phyloP scores from a whole-genome alignment of 2,329 filamentous ascomycete species.

The Fusarium piperis region DNA sequence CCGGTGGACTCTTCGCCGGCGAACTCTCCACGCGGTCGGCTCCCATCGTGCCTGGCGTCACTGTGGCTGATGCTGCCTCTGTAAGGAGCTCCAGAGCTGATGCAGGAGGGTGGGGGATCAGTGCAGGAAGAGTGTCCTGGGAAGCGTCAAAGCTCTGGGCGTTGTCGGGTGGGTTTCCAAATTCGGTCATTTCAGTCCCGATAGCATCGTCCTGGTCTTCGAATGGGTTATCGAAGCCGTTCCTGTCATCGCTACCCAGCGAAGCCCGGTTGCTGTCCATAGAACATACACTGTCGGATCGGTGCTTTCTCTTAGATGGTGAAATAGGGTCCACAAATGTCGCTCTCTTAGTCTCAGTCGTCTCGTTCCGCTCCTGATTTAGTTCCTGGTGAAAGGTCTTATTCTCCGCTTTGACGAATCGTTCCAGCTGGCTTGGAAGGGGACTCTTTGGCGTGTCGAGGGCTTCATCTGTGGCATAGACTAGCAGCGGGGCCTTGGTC shows the following conservation, averaged over 20 bases:
- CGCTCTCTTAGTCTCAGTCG: conserved; percentile 30
- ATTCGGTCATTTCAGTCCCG: conserved; percentile 43
- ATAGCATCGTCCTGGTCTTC: conserved; percentile 36
- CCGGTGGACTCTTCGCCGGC: not conserved
- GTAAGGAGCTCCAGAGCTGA: conserved; percentile 11
- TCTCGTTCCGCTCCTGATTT: conserved; percentile 47
- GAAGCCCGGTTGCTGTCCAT: conserved; percentile 59
- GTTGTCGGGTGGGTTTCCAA: conserved; percentile 23
- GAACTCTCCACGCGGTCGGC: conserved; percentile 30
- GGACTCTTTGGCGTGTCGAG: conserved; percentile 36
- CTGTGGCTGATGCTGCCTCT: conserved; percentile 38
- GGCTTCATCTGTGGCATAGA: conserved; percentile 62
- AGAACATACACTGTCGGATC: conserved; percentile 57
- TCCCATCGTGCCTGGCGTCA: conserved; percentile 39
- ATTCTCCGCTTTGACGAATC: conserved; percentile 63
- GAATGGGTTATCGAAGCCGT: conserved; percentile 46
- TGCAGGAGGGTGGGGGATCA: conserved; percentile 18
- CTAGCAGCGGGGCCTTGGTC: conserved; percentile 57
- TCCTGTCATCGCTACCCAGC: conserved; percentile 52
- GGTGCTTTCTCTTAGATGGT: conserved; percentile 57
- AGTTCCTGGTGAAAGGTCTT: conserved; percentile 62
- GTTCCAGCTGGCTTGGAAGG: conserved; percentile 53
- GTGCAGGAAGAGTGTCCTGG: conserved; percentile 18
- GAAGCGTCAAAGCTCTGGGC: conserved; percentile 22
- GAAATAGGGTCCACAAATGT: conserved; percentile 53